Evolutionary conservation across 2,329 filamentous ascomycete species (phyloP).

Genomic region (Eutypa lata): DNA sequence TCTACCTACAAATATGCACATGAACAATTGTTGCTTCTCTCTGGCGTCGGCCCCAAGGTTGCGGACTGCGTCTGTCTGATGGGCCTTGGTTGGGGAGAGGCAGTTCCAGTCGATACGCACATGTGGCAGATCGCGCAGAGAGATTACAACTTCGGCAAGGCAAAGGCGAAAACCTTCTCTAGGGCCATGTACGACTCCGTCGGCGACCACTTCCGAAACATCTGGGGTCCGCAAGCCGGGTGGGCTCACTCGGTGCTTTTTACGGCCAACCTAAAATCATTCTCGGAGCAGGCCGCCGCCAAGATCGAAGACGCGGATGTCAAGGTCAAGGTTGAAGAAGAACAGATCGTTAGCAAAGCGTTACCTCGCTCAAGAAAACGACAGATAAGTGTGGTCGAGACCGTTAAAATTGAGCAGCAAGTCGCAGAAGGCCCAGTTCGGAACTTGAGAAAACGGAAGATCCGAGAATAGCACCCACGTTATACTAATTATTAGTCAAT

Average conservation of each 20-base stretch:
- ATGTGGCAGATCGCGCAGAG: slow-evolving; percentile 98
- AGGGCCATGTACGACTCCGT: slow-evolving; percentile 87
- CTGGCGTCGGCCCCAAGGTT: slow-evolving; percentile 94
- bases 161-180: slow-evolving; percentile 80
- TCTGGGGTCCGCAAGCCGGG: slow-evolving; percentile 92
- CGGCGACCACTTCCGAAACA: slow-evolving; percentile 79
- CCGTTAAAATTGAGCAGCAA: slow-evolving; percentile 17
- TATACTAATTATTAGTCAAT: too few relatives aligned
- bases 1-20: slow-evolving; percentile 78
- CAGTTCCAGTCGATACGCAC: slow-evolving; percentile 95
- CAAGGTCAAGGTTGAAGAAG: slow-evolving; percentile 26
- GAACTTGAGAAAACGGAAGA: neutral
- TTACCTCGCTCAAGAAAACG: slow-evolving; percentile 17
- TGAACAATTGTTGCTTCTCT: slow-evolving; percentile 70
- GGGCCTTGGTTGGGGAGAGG: slow-evolving; percentile 93
- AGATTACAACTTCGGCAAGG: slow-evolving; percentile 88
- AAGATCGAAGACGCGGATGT: slow-evolving; percentile 20
- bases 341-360: slow-evolving; percentile 7
- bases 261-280: slow-evolving; percentile 84
- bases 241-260: slow-evolving; percentile 98
- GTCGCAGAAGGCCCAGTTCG: neutral
- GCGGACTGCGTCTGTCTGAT: slow-evolving; percentile 96
- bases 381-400: slow-evolving; percentile 11
- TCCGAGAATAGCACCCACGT: too few relatives aligned
- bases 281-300: slow-evolving; percentile 63